Base-by-base conservation (phyloP, 495 filamentous ascomycete genomes). In the Beverwykella pulmonaria region DNA sequence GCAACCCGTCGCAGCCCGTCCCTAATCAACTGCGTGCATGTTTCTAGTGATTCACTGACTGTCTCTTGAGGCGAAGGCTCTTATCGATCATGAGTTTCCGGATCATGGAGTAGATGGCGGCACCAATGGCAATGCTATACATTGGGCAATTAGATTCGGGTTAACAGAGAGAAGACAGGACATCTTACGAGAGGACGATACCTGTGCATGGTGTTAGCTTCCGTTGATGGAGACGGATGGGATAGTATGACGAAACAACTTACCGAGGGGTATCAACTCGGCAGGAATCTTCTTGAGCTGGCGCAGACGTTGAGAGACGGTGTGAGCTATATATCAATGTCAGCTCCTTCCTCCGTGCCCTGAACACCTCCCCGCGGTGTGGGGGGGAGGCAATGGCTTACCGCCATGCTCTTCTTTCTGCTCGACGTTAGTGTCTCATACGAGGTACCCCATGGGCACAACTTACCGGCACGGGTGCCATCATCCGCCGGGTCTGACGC, bases 251-350 rank as follows among this genome's bases (percentile, higher is more conserved):
- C 27, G 30, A 22, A 20, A 71, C 53, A 61, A 82, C 87, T 77
- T 88, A 96, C 93, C 92, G 69, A 99, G 86, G 71, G 94, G 94
- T 73, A 93, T 86, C 86, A 99, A 84, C 83, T 99, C 94, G 53
- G 93, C 87, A 64, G 94, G 94, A 75, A 96, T 87, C 81, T 86
- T 86, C 85, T 90, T 92, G 64, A 97, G 80, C 67, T 83, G 85
- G 72, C 94, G 88, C 65, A 99, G 82, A 71, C 95, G 90, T 82
- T 99, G 94, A 50, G 94, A 97, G 80, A 99, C 88, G 63, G 94
- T 98, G 82, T 98, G 94, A 75, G 91, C 94, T 98, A 72, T 34
- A 69, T 25, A 56, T n/a, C 17, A 4, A 44, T n/a, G 17, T 44
- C 17, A 44, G 39, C 39, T 34, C 32, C 12, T 14, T 44, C 39